phyloP scores from a whole-genome alignment of 768 basidiomycete genomes.

The Trametopsis cervina region DNA sequence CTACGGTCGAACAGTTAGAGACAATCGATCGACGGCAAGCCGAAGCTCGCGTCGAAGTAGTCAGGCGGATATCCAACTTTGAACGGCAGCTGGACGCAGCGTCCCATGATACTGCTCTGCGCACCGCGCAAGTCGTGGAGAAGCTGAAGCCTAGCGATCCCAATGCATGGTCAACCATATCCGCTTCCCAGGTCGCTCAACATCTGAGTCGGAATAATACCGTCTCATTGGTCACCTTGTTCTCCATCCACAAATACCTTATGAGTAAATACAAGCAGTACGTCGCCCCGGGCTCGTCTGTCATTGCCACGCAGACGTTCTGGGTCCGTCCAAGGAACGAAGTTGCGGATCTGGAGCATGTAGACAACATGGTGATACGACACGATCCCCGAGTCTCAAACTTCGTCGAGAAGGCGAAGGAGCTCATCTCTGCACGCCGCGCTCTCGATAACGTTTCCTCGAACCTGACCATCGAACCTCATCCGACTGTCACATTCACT shows the following conservation, averaged over 20 bases:
- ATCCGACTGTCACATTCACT: conserved; percentile 35
- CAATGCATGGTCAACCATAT: conserved; percentile 47
- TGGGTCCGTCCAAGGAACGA: conserved; percentile 56
- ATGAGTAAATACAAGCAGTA: conserved; percentile 49
- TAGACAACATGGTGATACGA: conserved; percentile 41
- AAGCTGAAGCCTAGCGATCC: conserved; percentile 37
- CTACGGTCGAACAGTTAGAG: conserved; percentile 16
- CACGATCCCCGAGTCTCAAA: conserved; percentile 32
- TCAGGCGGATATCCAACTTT: conserved; percentile 51
- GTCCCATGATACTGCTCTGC: conserved; percentile 27
- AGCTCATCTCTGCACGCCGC: conserved; percentile 30
- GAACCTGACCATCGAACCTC: conserved; percentile 22
- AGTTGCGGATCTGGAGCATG: conserved; percentile 40
- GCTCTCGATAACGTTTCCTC: conserved; percentile 25
- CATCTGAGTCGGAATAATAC: conserved; percentile 18
- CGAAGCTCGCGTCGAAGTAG: conserved; percentile 57
- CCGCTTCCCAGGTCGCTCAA: conserved; percentile 44
- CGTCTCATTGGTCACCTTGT: conserved; percentile 29
- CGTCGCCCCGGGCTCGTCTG: conserved; percentile 38
- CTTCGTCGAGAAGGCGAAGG: conserved; percentile 46
- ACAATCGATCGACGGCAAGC: conserved; percentile 25
- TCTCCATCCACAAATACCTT: conserved; percentile 58
- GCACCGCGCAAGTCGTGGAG: conserved; percentile 33
- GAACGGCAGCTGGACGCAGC: conserved; percentile 38
- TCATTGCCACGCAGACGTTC: conserved; percentile 46